Base-by-base conservation (phyloP, 176 grass and related monocot genomes). In the Cymbopogon citratus region DNA sequence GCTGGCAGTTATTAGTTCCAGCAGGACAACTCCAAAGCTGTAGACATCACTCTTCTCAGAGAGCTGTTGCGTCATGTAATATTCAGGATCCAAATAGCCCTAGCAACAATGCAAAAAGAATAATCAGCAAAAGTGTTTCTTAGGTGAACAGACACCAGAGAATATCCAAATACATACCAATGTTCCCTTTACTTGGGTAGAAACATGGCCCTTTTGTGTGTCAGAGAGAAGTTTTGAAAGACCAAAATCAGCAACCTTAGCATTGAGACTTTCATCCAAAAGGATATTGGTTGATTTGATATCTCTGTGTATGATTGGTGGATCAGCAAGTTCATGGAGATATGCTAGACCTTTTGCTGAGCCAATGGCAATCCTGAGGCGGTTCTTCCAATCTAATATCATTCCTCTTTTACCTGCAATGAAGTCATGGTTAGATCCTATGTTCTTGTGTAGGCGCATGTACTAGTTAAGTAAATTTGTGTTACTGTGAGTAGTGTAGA, bases 241-340 rank as follows among this genome's bases (percentile, higher is more conserved):
- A 52, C 92, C 92, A 87, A 94, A 94, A 80, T 94, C 92, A 77
- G 92, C 86, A 87, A 91, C 92, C 66, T 94, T 94, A 66, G 92
- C 89, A 33, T 78, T 87, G 56, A 91, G 80, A 36, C 28, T 87
- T 31, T 91, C 86, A 72, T 94, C 92, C 44, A 94, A 66, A 66
- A 94, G 89, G 57, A 94, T 94, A 74, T 94, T 94, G 44, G 83
- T 89, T 16, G 92, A 91, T 85, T 94, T 94, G 69, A 94, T 71
- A 81, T 94, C 92, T 78, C 92, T 86, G 64, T 94, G 92, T 65
- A 94, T 94, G 7, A 94, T 88, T 81, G 88, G 92, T 38, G 92
- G 92, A 82, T 94, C 56, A 71, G 92, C 92, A 67, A 91, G 86
- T 74, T 94, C 88, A 63, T 94, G 92, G 80, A 94, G 92, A 80